Base-by-base conservation (phyloP, 202 grass and related monocot species). In the Zizania palustris region DNA sequence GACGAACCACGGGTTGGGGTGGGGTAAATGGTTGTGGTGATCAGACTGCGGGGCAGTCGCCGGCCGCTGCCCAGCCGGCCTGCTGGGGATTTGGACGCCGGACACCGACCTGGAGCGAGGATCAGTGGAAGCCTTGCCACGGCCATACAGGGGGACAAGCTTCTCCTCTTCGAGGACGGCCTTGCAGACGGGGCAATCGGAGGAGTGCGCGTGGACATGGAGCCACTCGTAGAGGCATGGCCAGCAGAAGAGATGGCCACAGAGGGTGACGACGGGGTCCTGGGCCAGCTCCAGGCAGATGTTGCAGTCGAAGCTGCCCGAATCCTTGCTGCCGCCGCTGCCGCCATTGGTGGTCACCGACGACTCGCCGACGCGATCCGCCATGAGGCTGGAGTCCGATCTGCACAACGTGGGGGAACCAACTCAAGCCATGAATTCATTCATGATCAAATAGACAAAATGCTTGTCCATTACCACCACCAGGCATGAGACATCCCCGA, bases 181-280 rank as follows among this genome's bases (percentile, higher is more conserved):
- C 76, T 92, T 96, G 89, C 92, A 96, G 46, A 96, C 89, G n/a
- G 92, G 92, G 55, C 92, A 96, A 62, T 96, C 84, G 4, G 75
- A 74, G 7, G 84, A 92, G 42, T 83, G 92, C 37, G 92, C 84
- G 69, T 96, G 92, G 43, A 91, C 60, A 40, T 92, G 89, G 50
- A 92, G 84, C 89, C 92, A 96, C 69, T 96, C 83, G 43, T 90
- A 92, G 54, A 96, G 86, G 78, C 89, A 96, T 14, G 92, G 84
- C 92, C 89, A 86, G 56, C 92, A 96, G 81, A 84, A 96, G 45
- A 92, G 86, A 70, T 96, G 92, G 36, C 89, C 92, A 19, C 89
- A 96, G 16, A 96, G 86, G 41, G 92, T 96, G 21, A 96, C 86
- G n/a, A 96, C 83, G 11, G 89, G 86, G 9, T 91, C 92, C 64